These are phyloP conservation scores for Neonectria hederae DNA, from an alignment of 2,329 filamentous ascomycete species.

Conservation along the genomic window DNA sequence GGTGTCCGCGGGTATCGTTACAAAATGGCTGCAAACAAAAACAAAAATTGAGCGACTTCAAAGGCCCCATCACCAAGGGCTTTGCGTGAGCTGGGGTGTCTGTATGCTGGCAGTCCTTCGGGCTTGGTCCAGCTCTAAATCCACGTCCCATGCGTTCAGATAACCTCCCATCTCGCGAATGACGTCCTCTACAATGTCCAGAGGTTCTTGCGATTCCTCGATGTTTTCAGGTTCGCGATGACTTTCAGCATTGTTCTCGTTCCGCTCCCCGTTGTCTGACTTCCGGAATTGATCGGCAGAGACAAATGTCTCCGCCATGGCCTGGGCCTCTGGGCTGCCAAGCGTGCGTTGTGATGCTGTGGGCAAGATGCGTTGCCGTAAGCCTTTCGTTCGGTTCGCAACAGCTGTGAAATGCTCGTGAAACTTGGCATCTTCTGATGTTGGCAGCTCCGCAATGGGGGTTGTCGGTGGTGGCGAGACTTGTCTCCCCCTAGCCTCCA, in stretches of 20 bases:
- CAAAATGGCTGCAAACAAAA: conserved; percentile 5
- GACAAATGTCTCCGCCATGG: conserved; percentile 41
- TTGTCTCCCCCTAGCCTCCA: conserved; percentile 32
- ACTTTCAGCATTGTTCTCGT: conserved; percentile 15
- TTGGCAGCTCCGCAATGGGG: conserved; percentile 47
- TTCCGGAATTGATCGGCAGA: conserved; percentile 36
- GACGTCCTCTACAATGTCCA: conserved; percentile 50
- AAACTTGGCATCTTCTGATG: conserved; percentile 52
- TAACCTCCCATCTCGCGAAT: conserved; percentile 50
- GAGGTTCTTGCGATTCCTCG: conserved; percentile 44
- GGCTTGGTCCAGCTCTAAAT: conserved; percentile 48
- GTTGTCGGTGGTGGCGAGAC: conserved; percentile 57
- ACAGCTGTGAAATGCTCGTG: conserved; percentile 59
- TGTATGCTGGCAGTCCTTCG: conserved; percentile 31
- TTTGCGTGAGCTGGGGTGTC: conserved; percentile 31
- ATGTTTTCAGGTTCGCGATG: conserved; percentile 15
- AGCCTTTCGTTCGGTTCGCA: conserved; percentile 47
- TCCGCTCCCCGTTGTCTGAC: conserved; percentile 11
- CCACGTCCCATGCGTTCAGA: conserved; percentile 48
- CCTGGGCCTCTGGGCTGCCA: conserved; percentile 37
- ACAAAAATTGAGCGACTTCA: not conserved
- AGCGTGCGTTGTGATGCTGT: conserved; percentile 51
- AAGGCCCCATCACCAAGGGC: conserved; percentile 39
- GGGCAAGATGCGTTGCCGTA: conserved; percentile 50
- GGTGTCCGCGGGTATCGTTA: conserved; percentile 15